A percentile compares a stretch with the other conserved stretches of the same genome.
Conservation (phyloP, 768 basidiomycete species). For the Russula ochroleuca region DNA sequence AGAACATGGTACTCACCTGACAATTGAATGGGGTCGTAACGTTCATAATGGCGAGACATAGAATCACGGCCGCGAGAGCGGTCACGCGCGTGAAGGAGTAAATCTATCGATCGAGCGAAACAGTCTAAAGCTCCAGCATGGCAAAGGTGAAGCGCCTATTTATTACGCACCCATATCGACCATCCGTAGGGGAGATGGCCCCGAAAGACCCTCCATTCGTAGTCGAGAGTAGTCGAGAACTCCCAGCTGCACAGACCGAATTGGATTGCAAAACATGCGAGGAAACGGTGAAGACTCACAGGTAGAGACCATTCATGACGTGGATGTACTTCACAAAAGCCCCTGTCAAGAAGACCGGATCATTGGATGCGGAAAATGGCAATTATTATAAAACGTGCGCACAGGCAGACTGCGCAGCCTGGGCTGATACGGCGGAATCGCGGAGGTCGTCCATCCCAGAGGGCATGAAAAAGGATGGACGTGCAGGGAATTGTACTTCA, state of each 20-base stretch:
- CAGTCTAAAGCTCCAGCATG: neutral
- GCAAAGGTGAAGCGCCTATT: neutral
- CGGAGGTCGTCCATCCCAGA: no score
- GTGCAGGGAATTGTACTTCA: no score
- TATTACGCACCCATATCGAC: neutral
- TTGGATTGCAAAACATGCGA: neutral
- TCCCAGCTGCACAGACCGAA: neutral
- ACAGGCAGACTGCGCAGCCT: no score
- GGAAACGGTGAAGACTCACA: neutral
- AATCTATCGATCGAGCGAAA: neutral
- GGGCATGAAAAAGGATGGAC: no score
- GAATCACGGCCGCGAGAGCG: no score
- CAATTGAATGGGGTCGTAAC: no score
- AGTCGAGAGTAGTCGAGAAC: neutral
- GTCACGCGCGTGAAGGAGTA: neutral
- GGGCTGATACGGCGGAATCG: no score
- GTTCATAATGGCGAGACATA: no score
- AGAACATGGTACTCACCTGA: no score
- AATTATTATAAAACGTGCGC: no score
- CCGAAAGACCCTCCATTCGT: neutral
- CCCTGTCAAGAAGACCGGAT: neutral
- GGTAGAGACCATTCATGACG: neutral
- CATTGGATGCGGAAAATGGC: no score
- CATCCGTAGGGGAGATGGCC: neutral
- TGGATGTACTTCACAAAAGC: neutral